Evolutionary conservation across 2,329 filamentous ascomycete genomes (phyloP).

Genomic region (Rhexocercosporidium sp.): DNA sequence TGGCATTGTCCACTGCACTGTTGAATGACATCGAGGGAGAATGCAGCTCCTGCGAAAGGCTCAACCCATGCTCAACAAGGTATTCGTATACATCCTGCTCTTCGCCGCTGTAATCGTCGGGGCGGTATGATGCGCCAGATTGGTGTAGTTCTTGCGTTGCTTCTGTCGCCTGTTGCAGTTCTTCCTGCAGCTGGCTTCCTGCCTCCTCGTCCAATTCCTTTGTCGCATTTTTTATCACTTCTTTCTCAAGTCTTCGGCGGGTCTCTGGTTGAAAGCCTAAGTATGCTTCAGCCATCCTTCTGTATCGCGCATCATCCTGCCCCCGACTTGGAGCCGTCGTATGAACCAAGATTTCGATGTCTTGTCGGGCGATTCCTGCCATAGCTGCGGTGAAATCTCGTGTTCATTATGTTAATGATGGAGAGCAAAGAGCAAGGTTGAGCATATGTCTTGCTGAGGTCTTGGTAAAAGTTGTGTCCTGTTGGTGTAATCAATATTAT

Average conservation of each 20-base stretch:
- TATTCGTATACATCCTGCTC: slow-evolving; percentile 17
- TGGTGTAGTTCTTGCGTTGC: slow-evolving; percentile 32
- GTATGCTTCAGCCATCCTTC: slow-evolving; percentile 41
- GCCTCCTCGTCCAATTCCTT: slow-evolving; percentile 48
- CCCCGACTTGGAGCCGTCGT: slow-evolving; percentile 40
- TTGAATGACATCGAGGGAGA: slow-evolving; percentile 39
- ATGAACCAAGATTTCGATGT: slow-evolving; percentile 43
- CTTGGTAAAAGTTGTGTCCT: background rate
- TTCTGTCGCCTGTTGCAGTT: slow-evolving; percentile 16
- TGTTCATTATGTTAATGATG: slow-evolving; percentile 7
- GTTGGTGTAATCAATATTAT: background rate
- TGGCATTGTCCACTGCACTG: slow-evolving; percentile 37
- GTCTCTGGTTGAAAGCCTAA: slow-evolving; percentile 37
- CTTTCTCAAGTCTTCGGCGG: slow-evolving; percentile 19
- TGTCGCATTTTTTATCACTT: slow-evolving; percentile 42
- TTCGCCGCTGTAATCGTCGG: slow-evolving; percentile 18
- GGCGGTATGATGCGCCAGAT: slow-evolving; percentile 35
- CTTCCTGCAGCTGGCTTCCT: slow-evolving; percentile 43
- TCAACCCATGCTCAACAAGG: background rate
- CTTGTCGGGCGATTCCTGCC: slow-evolving; percentile 28
- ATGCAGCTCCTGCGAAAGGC: background rate
- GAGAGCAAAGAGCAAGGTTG: slow-evolving; percentile 6
- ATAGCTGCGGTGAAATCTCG: slow-evolving; percentile 21
- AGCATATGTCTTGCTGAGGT: slow-evolving; percentile 1
- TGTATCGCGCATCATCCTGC: slow-evolving; percentile 40